These are phyloP conservation scores for Arabis alpina DNA, from an alignment of 345 rosid genomes.

Conservation along the genomic window DNA sequence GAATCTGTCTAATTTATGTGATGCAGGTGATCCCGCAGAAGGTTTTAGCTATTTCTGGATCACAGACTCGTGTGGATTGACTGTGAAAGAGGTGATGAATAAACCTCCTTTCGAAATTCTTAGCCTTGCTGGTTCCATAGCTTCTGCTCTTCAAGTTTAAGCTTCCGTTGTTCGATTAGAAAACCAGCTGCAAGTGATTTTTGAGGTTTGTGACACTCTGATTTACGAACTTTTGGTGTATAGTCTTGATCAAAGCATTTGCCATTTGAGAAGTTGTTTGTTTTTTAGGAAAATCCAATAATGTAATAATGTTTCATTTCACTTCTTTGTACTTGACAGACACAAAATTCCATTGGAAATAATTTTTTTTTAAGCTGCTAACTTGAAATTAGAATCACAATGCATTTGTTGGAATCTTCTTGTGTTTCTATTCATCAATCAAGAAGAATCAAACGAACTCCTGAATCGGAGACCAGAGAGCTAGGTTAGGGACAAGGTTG, in stretches of 20 bases:
- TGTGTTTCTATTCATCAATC: too few relatives aligned
- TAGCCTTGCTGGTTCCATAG: slow-evolving; percentile 87
- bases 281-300: slow-evolving; percentile 30
- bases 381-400: too few relatives aligned
- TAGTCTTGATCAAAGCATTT: slow-evolving; percentile 23
- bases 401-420: too few relatives aligned
- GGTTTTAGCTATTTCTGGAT: slow-evolving; percentile 94
- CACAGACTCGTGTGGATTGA: slow-evolving; percentile 86
- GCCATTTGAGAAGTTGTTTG: background rate
- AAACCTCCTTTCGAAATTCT: slow-evolving; percentile 84
- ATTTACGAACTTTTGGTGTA: slow-evolving; percentile 30
- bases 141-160: slow-evolving; percentile 80
- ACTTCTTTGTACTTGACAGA: slow-evolving; percentile 18
- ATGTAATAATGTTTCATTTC: slow-evolving; percentile 27
- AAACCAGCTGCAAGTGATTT: slow-evolving; percentile 3
- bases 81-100: slow-evolving; percentile 74
- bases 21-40: slow-evolving; percentile 66
- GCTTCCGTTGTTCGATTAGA: slow-evolving; percentile 1
- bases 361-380: background rate
- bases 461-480: too few relatives aligned
- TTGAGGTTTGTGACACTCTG: slow-evolving; percentile 19
- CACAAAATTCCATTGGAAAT: slow-evolving; percentile 1
- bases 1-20: background rate
- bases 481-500: too few relatives aligned
- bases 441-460: too few relatives aligned